Conservation (phyloP, 2,329 filamentous ascomycete genomes). For the Sphaceloma murrayae region DNA sequence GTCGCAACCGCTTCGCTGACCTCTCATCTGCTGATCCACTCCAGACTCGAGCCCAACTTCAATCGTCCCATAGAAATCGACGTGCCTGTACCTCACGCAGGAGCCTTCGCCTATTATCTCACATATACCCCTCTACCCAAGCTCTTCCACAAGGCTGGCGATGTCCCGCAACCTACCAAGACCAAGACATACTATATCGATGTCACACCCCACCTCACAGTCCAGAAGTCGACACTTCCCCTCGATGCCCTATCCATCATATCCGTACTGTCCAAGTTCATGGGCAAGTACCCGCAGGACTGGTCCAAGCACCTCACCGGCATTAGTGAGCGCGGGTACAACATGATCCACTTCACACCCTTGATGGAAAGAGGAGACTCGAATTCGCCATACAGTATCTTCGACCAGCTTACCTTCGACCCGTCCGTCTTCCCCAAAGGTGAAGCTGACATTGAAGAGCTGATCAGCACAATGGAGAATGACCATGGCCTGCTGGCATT, state of each 20-base stretch:
- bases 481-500: constrained; percentile 77
- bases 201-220: constrained; percentile 69
- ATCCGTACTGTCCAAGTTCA: constrained; percentile 94
- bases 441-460: constrained; percentile 65
- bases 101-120: constrained; percentile 89
- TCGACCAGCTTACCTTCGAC: constrained; percentile 85
- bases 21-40: constrained; percentile 21
- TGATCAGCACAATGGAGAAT: constrained; percentile 73
- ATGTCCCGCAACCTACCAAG: constrained; percentile 40
- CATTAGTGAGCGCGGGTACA: constrained; percentile 86
- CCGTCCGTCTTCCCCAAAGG: constrained; percentile 71
- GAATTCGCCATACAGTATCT: constrained; percentile 95
- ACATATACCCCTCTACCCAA: constrained; percentile 82
- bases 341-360: constrained; percentile 98
- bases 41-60: constrained; percentile 81
- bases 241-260: constrained; percentile 83
- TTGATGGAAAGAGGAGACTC: constrained; percentile 79
- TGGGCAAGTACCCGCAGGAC: constrained; percentile 81
- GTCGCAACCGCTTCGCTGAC: constrained; percentile 27
- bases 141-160: constrained; percentile 50
- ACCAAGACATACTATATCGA: constrained; percentile 86
- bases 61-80: constrained; percentile 85
- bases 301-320: constrained; percentile 85
- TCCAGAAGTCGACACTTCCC: constrained; percentile 66
- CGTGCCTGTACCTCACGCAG: constrained; percentile 69